Percentiles rank a stretch among this genome's conserved stretches.
These are phyloP conservation scores for Penicillium atrosanguineum DNA, from an alignment of 495 filamentous ascomycete genomes.

Conservation along the genomic window DNA sequence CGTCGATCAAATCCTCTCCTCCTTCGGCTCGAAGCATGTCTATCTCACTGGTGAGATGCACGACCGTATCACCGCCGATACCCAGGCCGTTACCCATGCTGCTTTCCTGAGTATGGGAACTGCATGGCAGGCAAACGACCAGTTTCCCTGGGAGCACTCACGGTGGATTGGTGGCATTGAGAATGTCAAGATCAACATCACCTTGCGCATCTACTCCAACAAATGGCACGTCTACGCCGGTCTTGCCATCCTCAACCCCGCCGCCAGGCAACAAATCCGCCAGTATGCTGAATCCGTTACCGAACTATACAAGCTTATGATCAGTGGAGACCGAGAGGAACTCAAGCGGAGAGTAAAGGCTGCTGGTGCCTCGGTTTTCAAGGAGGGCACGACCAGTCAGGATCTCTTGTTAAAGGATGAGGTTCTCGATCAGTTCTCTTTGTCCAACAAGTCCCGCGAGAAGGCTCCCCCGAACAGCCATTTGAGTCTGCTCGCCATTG, in stretches of 20 bases:
- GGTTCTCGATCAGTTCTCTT: slow-evolving; percentile 81
- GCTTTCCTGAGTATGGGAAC: slow-evolving; percentile 97
- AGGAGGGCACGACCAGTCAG: slow-evolving; percentile 49
- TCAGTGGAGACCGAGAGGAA: slow-evolving; percentile 76
- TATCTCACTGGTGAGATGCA: slow-evolving; percentile 82
- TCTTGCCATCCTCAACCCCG: slow-evolving; percentile 91
- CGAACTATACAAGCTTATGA: slow-evolving; percentile 94
- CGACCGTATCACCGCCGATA: slow-evolving; percentile 96
- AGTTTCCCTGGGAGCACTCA: slow-evolving; percentile 93
- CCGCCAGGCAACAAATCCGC: slow-evolving; percentile 84
- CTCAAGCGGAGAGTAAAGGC: slow-evolving; percentile 74
- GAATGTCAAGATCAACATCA: slow-evolving; percentile 99
- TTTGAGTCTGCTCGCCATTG: slow-evolving; percentile 91
- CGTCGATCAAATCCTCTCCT: slow-evolving; percentile 76
- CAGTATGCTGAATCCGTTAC: slow-evolving; percentile 93
- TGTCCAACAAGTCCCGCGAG: slow-evolving; percentile 61
- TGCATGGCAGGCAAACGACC: slow-evolving; percentile 87
- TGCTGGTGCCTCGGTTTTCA: slow-evolving; percentile 80
- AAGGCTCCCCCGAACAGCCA: slow-evolving; percentile 83
- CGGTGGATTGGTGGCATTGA: slow-evolving; percentile 96
- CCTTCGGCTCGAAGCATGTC: slow-evolving; percentile 78
- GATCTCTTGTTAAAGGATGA: slow-evolving; percentile 76
- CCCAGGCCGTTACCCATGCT: slow-evolving; percentile 95
- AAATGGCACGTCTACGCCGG: slow-evolving; percentile 99
- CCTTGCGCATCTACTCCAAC: slow-evolving; percentile 92